Percentiles rank a stretch among this genome's conserved stretches.
These are phyloP conservation scores for Hypholoma fasciculare DNA, from an alignment of 768 basidiomycete species.

Conservation along the genomic window DNA sequence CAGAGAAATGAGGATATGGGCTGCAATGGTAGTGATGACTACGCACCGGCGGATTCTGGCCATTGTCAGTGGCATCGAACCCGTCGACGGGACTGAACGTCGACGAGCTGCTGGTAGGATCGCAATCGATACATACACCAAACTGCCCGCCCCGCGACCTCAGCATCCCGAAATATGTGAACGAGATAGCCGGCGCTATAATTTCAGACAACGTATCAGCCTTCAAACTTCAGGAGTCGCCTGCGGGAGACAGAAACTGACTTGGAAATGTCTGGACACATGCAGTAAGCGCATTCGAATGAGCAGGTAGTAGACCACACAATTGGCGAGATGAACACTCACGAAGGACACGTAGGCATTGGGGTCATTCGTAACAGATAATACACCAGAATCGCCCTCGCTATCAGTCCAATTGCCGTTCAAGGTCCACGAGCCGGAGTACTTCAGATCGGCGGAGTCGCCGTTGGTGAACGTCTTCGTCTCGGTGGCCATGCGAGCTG, in stretches of 20 bases:
- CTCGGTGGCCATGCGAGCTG: no score
- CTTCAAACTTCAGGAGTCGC: no score
- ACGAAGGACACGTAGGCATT: background rate
- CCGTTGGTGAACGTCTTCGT: background rate
- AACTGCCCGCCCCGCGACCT: conserved; percentile 27
- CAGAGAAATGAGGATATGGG: background rate
- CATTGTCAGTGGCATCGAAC: conserved; percentile 24
- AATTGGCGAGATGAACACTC: background rate
- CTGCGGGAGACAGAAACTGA: no score
- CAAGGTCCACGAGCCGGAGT: background rate
- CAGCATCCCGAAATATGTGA: background rate
- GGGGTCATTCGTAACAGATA: background rate
- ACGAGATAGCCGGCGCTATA: background rate
- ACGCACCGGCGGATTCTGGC: conserved; percentile 29
- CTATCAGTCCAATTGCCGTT: background rate
- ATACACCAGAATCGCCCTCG: background rate
- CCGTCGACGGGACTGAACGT: conserved; percentile 18
- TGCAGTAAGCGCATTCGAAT: background rate
- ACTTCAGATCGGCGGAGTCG: background rate
- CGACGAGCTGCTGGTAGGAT: conserved; percentile 12
- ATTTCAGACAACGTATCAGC: background rate
- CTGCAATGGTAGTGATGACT: background rate
- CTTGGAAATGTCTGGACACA: background rate
- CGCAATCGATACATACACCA: conserved; percentile 33
- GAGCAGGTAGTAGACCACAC: background rate